phyloP scores from a whole-genome alignment of 2,329 filamentous ascomycete genomes.

The Tothia fuscella region DNA sequence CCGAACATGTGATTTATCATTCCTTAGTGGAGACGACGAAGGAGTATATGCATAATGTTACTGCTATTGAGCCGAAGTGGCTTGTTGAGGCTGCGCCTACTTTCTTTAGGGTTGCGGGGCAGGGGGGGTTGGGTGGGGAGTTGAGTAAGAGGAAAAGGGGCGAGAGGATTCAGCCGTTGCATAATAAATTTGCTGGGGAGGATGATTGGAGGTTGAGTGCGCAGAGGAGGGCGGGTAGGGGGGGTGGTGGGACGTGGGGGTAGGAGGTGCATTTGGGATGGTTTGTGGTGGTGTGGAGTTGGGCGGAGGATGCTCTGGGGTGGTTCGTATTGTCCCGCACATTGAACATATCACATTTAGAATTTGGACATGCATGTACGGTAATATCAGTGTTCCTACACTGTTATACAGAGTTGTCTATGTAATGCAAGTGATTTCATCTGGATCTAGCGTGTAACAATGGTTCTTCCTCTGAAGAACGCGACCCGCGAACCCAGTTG shows the following conservation, averaged over 20 bases:
- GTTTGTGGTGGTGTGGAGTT: too few relatives aligned
- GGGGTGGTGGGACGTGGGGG: slow-evolving; percentile 91
- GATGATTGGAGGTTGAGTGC: slow-evolving; percentile 92
- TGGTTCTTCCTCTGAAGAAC: too few relatives aligned
- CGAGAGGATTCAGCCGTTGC: slow-evolving; percentile 87
- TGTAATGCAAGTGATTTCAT: too few relatives aligned
- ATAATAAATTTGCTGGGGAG: slow-evolving; percentile 83
- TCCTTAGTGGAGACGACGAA: slow-evolving; percentile 84
- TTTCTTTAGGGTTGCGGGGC: slow-evolving; percentile 93
- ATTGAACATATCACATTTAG: too few relatives aligned
- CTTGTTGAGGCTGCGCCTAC: slow-evolving; percentile 94
- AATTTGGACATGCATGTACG: too few relatives aligned
- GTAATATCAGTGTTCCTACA: too few relatives aligned
- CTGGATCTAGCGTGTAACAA: too few relatives aligned
- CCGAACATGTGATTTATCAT: slow-evolving; percentile 94
- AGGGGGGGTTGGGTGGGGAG: slow-evolving; percentile 71
- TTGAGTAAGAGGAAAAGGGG: slow-evolving; percentile 86
- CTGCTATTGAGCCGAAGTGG: slow-evolving; percentile 84
- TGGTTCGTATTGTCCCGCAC: too few relatives aligned
- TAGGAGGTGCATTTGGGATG: too few relatives aligned
- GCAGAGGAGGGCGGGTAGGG: slow-evolving; percentile 72
- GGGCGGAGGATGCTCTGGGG: too few relatives aligned
- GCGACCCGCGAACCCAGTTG: too few relatives aligned
- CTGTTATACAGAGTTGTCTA: too few relatives aligned
- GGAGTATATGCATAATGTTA: slow-evolving; percentile 96